Base-by-base conservation (phyloP, 2,329 filamentous ascomycete genomes). In the Apiospora hydei region DNA sequence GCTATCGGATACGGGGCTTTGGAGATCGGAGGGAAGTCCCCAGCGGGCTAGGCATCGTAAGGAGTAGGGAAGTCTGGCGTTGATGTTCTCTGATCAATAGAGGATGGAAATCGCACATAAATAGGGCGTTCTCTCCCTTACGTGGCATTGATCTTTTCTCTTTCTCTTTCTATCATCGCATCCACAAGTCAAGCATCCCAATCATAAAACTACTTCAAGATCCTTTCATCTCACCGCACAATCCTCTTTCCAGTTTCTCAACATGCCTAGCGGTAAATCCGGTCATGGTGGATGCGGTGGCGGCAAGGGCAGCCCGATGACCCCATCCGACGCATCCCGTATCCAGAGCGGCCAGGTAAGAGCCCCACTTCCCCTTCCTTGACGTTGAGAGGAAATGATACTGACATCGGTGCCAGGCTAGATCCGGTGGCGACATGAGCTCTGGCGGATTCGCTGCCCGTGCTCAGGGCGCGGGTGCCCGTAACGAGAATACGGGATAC, bases 201-300 rank as follows among this genome's bases (percentile, higher is more conserved):
- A 57, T 34, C 7, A 21, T 14, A 3, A n/a, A 13, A 2, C 8
- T 24, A 53, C 16, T 30, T 26, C 26, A 34, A 18, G 7, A 4
- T 34, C 3, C 30, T 1, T 16, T 7, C 5, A 34, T 21, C 2
- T 16, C 16, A 34, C 34, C 73, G 74, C 16, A 73, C 72, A 3
- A 72, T 71, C 79, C 26, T 34, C 43, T 34, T 21, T 79, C 11
- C 21, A 38, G 21, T n/a, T 30, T 21, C 10, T n/a, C 57, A n/a
- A 41, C 11, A 64, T 64, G 57, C 57, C 57, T 8, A 64, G 57
- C 57, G 57, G 57, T n/a, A 64, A 41, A n/a, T n/a, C 57, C 30
- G 21, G 34, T 30, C 16, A 61, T n/a, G 57, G 57, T n/a, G 34
- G 57, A 30, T 30, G 26, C 0, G 57, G 57, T 6, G 57, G 57